Conservation (phyloP, 257 asterid species). For the Solanum stenotomum region DNA sequence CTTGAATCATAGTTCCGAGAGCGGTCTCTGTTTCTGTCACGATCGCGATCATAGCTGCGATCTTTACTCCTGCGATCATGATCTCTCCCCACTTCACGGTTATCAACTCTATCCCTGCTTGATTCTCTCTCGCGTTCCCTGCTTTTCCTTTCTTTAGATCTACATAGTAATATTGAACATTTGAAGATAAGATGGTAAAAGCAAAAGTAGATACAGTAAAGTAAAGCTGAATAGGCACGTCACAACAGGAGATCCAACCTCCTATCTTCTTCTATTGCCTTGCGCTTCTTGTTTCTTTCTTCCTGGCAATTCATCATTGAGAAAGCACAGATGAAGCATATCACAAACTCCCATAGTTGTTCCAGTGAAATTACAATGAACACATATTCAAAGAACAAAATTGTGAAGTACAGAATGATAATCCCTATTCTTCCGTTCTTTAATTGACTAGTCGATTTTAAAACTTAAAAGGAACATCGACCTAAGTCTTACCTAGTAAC, state of each 20-base stretch:
- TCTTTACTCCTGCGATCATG: conserved; percentile 63
- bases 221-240: background rate
- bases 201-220: background rate
- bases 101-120: conserved; percentile 56
- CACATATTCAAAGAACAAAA: background rate
- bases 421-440: background rate
- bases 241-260: conserved; percentile 21
- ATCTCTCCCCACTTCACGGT: conserved; percentile 56
- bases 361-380: background rate
- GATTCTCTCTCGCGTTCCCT: conserved; percentile 62
- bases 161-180: conserved; percentile 18
- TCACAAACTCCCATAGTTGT: background rate
- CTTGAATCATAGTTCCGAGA: conserved; percentile 73
- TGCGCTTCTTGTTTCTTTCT: conserved; percentile 66
- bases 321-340: conserved; percentile 8
- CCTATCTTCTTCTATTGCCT: conserved; percentile 74
- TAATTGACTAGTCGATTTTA: background rate
- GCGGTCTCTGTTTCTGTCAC: conserved; percentile 58
- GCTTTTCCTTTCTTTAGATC: conserved; percentile 65
- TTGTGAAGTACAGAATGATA: background rate
- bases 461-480: background rate
- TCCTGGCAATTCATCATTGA: conserved; percentile 50
- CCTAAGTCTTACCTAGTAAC: background rate
- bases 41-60: conserved; percentile 44
- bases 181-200: background rate